phyloP scores from a whole-genome alignment of 306 rosid genomes.

The Castanea sativa region DNA sequence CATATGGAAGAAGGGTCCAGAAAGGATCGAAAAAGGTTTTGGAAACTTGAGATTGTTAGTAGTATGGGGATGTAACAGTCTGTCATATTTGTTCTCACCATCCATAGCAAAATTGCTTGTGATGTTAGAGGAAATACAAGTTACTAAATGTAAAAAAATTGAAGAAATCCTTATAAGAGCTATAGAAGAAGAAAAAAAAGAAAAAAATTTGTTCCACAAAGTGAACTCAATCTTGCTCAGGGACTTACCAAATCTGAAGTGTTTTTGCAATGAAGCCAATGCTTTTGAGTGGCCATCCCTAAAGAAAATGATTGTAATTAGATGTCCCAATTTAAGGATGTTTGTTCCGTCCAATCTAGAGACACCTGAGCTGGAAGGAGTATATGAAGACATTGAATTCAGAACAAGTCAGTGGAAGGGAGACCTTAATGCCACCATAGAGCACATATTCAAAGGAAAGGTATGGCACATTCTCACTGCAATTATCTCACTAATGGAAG shows the following conservation, averaged over 20 bases:
- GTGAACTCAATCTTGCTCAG: no score
- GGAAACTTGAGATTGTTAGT: background rate
- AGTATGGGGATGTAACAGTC: background rate
- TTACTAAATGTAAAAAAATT: background rate
- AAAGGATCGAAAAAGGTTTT: no score
- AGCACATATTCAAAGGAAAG: no score
- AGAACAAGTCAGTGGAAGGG: no score
- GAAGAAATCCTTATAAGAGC: background rate
- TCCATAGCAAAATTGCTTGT: no score
- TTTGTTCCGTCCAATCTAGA: background rate
- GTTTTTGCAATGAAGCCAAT: background rate
- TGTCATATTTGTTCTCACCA: background rate
- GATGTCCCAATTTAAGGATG: background rate
- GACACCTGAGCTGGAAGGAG: background rate
- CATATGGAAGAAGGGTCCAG: background rate
- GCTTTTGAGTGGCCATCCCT: background rate
- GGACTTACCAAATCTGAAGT: background rate
- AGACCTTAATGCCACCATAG: no score
- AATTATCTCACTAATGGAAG: no score
- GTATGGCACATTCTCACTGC: no score
- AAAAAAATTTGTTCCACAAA: background rate
- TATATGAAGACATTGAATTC: background rate
- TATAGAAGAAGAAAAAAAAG: background rate
- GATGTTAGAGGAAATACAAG: no score
- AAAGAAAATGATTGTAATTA: background rate